Percentiles rank a stretch among this genome's conserved stretches.
Conservation (phyloP, 306 rosid genomes). For the Pterocarpus santalinus region DNA sequence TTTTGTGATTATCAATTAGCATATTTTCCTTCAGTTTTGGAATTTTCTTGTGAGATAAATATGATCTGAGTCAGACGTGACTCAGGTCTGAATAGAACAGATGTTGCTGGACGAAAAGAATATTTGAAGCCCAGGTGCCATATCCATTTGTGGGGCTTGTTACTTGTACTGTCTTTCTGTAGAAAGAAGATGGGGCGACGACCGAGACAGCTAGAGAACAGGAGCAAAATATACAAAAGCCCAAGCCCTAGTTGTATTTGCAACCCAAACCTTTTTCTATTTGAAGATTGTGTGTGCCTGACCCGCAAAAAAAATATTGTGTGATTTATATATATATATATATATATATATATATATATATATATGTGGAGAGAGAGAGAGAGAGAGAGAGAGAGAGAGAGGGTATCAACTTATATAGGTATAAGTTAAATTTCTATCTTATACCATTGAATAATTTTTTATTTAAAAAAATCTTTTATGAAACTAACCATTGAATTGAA, state of each 20-base stretch:
- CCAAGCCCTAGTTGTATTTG: background rate
- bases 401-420: no score
- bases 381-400: no score
- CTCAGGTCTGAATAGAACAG: constrained; percentile 11
- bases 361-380: no score
- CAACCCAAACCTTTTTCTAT: no score
- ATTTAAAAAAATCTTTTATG: no score
- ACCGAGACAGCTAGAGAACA: background rate
- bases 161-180: background rate
- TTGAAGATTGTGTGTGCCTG: no score
- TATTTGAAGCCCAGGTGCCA: background rate
- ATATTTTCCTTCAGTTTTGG: constrained; percentile 17
- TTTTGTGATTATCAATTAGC: background rate
- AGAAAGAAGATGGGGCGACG: background rate
- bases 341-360: no score
- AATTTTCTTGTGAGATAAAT: constrained; percentile 24
- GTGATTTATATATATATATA: no score
- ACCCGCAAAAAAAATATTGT: no score
- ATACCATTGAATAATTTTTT: no score
- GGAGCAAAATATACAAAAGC: background rate
- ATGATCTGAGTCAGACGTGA: constrained; percentile 49
- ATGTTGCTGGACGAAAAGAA: background rate
- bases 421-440: no score
- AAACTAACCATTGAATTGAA: no score
- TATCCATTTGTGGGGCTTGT: background rate